Evolutionary conservation across 768 basidiomycete species (phyloP).

Genomic region (Suillus alpinus): DNA sequence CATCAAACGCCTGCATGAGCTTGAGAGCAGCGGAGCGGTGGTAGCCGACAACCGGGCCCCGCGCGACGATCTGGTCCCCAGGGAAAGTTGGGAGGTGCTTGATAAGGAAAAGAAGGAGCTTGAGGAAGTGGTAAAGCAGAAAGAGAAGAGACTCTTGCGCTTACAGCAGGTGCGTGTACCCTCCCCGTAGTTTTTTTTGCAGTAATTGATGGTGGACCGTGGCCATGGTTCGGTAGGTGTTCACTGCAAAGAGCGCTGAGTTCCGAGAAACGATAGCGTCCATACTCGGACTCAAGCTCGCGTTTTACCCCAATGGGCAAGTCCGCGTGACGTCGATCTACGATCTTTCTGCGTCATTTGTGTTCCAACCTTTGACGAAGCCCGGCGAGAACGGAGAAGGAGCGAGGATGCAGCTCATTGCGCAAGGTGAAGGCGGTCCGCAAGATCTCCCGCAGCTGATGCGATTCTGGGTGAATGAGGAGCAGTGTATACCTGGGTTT

Average conservation of each 20-base stretch:
- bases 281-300: constrained; percentile 87
- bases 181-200: not conserved
- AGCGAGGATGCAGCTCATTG: constrained; percentile 68
- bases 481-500: constrained; percentile 87
- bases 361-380: constrained; percentile 65
- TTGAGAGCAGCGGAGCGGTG: constrained; percentile 44
- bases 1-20: constrained; percentile 58
- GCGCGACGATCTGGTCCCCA: constrained; percentile 52
- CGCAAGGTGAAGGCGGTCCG: constrained; percentile 71
- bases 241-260: constrained; percentile 80
- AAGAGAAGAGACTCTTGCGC: constrained; percentile 76
- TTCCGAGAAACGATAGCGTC: constrained; percentile 89
- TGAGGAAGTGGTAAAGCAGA: constrained; percentile 62
- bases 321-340: constrained; percentile 89
- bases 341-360: constrained; percentile 83
- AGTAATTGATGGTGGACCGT: not conserved
- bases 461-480: constrained; percentile 83
- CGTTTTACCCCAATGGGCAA: constrained; percentile 88
- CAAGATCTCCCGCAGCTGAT: constrained; percentile 73
- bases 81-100: constrained; percentile 76
- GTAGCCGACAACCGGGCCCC: constrained; percentile 17
- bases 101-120: constrained; percentile 68
- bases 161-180: constrained; percentile 64
- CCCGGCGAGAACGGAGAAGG: constrained; percentile 35
- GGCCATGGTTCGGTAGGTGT: constrained; percentile 50